Conservation (phyloP, 768 basidiomycete species). For the Boletus sp. region DNA sequence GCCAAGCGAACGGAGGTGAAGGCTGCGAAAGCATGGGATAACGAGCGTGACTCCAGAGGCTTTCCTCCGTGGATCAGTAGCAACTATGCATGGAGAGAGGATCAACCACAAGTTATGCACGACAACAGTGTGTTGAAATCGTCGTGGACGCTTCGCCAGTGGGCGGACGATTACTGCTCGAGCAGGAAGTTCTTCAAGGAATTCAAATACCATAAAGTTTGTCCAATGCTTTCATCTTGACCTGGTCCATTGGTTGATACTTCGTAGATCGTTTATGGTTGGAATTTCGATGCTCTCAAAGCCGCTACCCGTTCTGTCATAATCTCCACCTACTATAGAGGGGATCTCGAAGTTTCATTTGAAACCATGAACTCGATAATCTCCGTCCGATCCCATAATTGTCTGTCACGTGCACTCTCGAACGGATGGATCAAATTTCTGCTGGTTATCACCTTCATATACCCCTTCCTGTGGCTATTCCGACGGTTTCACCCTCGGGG, state of each 20-base stretch:
- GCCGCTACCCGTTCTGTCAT: conserved; percentile 38
- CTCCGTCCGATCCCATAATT: conserved; percentile 64
- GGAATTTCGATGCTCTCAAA: conserved; percentile 44
- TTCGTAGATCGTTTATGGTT: conserved; percentile 54
- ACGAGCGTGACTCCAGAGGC: conserved; percentile 45
- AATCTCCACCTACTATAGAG: conserved; percentile 37
- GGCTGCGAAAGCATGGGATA: conserved; percentile 41
- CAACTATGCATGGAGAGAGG: conserved; percentile 31
- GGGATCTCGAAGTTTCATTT: conserved; percentile 46
- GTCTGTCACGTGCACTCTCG: conserved; percentile 62
- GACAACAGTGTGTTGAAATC: conserved; percentile 39
- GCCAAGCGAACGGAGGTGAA: conserved; percentile 44
- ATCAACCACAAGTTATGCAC: conserved; percentile 27
- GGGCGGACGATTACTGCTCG: conserved; percentile 81
- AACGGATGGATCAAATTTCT: conserved; percentile 70
- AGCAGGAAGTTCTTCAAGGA: conserved; percentile 72
- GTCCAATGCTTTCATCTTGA: not conserved
- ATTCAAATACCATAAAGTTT: conserved; percentile 69
- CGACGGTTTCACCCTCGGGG: conserved; percentile 63
- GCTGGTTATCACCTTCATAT: conserved; percentile 65
- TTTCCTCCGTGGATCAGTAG: conserved; percentile 48
- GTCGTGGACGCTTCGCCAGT: conserved; percentile 62
- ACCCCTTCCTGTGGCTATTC: conserved; percentile 80
- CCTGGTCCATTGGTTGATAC: conserved; percentile 21
- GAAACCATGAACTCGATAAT: conserved; percentile 45